Evolutionary conservation across 2,329 filamentous ascomycete species (phyloP).

Genomic region (Nemania abortiva): DNA sequence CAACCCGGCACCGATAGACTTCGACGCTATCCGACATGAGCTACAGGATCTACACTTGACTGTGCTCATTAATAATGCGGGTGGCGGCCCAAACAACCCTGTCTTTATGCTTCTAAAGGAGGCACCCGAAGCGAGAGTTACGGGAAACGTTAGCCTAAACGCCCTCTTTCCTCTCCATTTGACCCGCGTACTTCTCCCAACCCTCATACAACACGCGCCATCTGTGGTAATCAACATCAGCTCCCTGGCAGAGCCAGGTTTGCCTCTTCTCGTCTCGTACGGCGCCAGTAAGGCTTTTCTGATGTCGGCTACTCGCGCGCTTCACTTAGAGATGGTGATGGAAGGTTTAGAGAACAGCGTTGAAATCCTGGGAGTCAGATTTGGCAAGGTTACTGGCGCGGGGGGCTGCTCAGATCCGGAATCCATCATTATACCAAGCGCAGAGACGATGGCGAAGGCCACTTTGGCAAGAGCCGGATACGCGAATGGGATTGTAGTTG

Average conservation of each 20-base stretch:
- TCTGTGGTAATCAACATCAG: conserved; percentile 64
- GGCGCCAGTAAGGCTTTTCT: conserved; percentile 61
- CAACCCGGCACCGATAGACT: conserved; percentile 25
- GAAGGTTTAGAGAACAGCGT: conserved; percentile 13
- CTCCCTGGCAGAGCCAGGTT: conserved; percentile 58
- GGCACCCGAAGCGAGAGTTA: conserved; percentile 54
- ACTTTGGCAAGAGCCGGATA: conserved; percentile 31
- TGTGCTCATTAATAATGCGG: conserved; percentile 69
- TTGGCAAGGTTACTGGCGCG: too few relatives aligned
- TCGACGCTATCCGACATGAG: conserved; percentile 37
- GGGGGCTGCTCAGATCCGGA: conserved; percentile 3
- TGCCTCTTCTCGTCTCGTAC: conserved; percentile 63
- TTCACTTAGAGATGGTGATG: conserved; percentile 57
- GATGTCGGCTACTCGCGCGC: conserved; percentile 55
- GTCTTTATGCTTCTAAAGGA: conserved; percentile 54
- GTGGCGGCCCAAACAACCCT: conserved; percentile 54
- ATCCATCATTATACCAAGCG: conserved; percentile 29
- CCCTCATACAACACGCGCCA: conserved; percentile 56
- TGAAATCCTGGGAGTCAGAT: too few relatives aligned
- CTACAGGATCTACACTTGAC: conserved; percentile 58
- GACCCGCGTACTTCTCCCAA: conserved; percentile 60
- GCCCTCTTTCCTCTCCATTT: conserved; percentile 63
- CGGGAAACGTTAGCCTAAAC: conserved; percentile 61
- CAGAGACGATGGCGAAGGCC: conserved; percentile 32
- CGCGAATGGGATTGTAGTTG: conserved; percentile 28